A percentile compares a stretch with the other conserved stretches of the same genome.
Evolutionary conservation across 306 rosid species (phyloP).

Genomic region (Alnus rubra): DNA sequence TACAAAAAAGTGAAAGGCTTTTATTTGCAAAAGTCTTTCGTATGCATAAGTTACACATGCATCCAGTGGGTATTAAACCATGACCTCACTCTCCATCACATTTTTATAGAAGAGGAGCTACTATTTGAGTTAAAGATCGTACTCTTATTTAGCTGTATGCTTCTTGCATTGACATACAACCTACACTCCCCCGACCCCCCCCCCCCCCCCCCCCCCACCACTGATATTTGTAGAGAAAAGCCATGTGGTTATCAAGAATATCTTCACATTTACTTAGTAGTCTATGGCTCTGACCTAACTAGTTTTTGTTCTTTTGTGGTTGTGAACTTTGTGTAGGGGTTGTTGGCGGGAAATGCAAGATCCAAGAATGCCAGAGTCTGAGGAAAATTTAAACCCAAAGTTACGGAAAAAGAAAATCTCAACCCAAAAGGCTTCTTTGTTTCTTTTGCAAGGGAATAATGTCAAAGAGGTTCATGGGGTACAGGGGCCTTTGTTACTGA

Average conservation of each 20-base stretch:
- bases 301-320: not conserved
- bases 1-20: not conserved
- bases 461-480: conserved; percentile 37
- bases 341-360: conserved; percentile 48
- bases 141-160: not conserved
- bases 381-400: conserved; percentile 53
- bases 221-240: not conserved
- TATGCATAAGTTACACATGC: not conserved
- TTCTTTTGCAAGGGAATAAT: conserved; percentile 46
- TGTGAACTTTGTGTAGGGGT: conserved; percentile 19
- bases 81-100: not conserved
- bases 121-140: not conserved
- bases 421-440: conserved; percentile 43
- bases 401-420: conserved; percentile 58
- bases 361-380: conserved; percentile 55
- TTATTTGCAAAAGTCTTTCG: not conserved
- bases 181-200: too few species aligned
- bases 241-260: not conserved
- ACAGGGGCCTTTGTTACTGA: conserved; percentile 38
- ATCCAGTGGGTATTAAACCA: not conserved
- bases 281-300: conserved; percentile 3
- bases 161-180: not conserved
- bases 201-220: not conserved
- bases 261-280: not conserved
- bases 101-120: not conserved